Evolutionary conservation across 352 stramenopile species (phyloP), one percentile per base, ranked within the genome.

Genomic region (Pythium apleroticum): DNA sequence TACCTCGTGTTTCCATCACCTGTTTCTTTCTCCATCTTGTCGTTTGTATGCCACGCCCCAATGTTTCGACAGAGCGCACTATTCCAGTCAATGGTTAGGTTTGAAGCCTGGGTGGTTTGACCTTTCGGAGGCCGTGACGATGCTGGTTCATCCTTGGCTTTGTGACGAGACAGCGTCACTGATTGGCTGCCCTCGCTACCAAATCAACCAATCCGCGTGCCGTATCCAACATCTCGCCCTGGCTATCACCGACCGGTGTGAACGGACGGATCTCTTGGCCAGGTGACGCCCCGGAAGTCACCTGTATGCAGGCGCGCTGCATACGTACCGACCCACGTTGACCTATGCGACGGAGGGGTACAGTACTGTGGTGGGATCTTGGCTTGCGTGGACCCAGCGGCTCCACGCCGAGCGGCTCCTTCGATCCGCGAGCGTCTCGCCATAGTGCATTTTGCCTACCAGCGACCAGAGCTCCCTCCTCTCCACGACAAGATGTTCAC

Each of bases 401-500:
- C 35, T 15, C 35, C 35, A 41, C 10, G 10, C n/a, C n/a, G n/a
- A n/a, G n/a, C n/a, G n/a, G n/a, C n/a, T n/a, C n/a, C n/a, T n/a
- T n/a, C n/a, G n/a, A n/a, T n/a, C n/a, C n/a, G n/a, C n/a, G n/a
- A n/a, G n/a, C 52, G 19, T 22, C 48, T 39, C 49, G 10, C 30
- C 64, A 71, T 62, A 71, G 52, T 56, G 64, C 57, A 71, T 52
- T 71, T 71, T 66, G 64, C 64, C 52, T 71, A 63, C 64, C 57
- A 63, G n/a, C 43, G 48, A 56, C n/a, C 31, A 66, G 64, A 62
- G 39, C 54, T 53, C 41, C 48, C 25, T 58, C 53, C 12, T 37
- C 28, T 24, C 19, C 37, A 12, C 28, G 35, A 12, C 53, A 72
- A 19, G 33, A 90, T 90, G 81, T 84, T 89, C 69, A 83, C 76